A percentile compares a stretch with the other conserved stretches of the same genome.
Evolutionary conservation across 345 rosid species (phyloP).

Genomic region (Dimocarpus longan): DNA sequence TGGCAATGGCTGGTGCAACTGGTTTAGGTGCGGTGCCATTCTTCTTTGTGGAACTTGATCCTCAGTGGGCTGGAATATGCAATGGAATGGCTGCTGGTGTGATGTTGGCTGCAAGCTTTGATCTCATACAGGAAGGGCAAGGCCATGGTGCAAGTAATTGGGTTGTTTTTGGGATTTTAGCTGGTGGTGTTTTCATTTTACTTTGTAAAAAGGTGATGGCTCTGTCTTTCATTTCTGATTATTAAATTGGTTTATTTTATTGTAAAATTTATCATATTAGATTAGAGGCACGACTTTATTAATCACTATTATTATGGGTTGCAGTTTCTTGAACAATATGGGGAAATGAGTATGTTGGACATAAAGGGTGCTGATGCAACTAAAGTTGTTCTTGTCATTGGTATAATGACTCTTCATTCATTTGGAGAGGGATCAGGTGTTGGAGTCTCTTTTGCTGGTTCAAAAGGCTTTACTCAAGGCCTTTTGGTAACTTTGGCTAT

Average conservation of each 20-base stretch:
- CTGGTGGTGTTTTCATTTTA: conserved; percentile 88
- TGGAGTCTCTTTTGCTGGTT: conserved; percentile 99
- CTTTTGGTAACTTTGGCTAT: conserved; percentile 96
- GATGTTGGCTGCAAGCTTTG: conserved; percentile 99
- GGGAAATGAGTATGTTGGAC: conserved; percentile 98
- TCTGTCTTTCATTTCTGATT: conserved; percentile 15
- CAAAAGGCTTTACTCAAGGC: conserved; percentile 96
- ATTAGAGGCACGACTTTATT: not conserved
- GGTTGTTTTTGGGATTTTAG: conserved; percentile 87
- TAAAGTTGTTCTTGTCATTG: conserved; percentile 93
- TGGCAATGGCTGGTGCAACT: conserved; percentile 99
- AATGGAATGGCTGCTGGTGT: conserved; percentile 99
- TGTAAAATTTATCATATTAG: not conserved
- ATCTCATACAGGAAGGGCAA: conserved; percentile 95
- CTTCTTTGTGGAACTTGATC: conserved; percentile 95
- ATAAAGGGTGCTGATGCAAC: conserved; percentile 96
- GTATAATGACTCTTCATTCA: conserved; percentile 99
- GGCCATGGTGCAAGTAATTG: conserved; percentile 84
- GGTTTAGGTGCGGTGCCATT: conserved; percentile 98
- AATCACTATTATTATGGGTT: not conserved
- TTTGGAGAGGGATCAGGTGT: conserved; percentile 99
- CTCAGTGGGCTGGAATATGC: conserved; percentile 98
- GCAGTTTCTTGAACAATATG: conserved; percentile 93
- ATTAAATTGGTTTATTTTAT: not conserved
- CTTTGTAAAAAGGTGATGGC: conserved; percentile 85